Percentiles rank a stretch among this genome's conserved stretches.
phyloP scores from a whole-genome alignment of 75 land plant species.

The Picea sitchensis region DNA sequence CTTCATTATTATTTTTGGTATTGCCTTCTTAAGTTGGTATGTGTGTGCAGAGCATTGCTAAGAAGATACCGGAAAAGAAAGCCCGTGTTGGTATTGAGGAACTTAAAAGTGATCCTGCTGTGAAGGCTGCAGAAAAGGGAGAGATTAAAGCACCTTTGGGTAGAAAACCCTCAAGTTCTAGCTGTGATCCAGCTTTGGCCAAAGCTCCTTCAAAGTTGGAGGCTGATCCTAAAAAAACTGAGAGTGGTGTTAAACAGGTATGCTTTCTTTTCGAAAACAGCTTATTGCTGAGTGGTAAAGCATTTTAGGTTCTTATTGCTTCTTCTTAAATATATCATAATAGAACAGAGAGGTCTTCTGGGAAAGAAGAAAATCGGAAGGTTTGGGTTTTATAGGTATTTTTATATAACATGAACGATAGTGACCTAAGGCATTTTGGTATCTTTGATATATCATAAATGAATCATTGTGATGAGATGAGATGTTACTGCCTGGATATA shows the following conservation, averaged over 20 bases:
- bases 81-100: conserved; percentile 6
- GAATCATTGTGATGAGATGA: neutral
- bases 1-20: neutral
- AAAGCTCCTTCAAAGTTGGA: neutral
- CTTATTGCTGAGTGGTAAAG: neutral
- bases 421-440: neutral
- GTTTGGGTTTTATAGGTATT: neutral
- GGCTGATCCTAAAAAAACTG: conserved; percentile 7
- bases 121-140: conserved; percentile 1
- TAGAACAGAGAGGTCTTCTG: neutral
- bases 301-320: neutral
- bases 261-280: neutral
- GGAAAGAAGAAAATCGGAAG: neutral
- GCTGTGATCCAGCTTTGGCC: neutral
- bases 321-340: neutral
- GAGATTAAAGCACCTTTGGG: neutral
- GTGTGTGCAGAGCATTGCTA: conserved; percentile 2
- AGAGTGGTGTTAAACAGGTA: conserved; percentile 11
- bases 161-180: neutral
- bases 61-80: conserved; percentile 8
- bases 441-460: neutral
- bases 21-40: neutral
- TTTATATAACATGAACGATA: neutral
- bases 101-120: neutral
- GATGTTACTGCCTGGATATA: neutral